These are phyloP conservation scores for Apiotrichum domesticum DNA, from an alignment of 1,284 basidiomycete species.

Conservation along the genomic window DNA sequence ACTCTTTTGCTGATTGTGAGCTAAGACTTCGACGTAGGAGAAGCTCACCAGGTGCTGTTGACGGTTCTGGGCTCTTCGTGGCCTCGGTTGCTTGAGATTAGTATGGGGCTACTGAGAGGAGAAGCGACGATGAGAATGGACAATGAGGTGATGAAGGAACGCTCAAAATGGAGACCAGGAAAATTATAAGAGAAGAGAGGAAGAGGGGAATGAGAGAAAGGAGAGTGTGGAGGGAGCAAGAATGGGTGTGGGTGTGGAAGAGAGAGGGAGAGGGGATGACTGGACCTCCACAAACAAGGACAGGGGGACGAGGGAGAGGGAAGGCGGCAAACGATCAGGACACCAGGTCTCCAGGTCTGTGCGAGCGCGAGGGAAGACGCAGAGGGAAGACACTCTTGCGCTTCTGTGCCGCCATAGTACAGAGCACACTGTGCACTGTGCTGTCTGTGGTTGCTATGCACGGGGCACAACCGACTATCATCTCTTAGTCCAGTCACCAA, in stretches of 20 bases:
- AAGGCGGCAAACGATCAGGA: background rate
- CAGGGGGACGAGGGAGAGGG: background rate
- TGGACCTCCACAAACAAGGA: too few species aligned
- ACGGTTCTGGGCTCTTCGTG: background rate
- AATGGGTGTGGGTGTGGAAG: background rate
- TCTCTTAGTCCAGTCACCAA: too few species aligned
- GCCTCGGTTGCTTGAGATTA: too few species aligned
- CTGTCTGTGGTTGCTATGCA: background rate
- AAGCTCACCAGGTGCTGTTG: background rate
- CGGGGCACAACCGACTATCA: too few species aligned
- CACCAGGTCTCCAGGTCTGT: too few species aligned
- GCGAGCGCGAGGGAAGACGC: background rate
- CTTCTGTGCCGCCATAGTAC: background rate
- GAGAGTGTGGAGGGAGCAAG: too few species aligned
- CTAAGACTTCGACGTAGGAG: background rate
- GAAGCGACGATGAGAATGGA: too few species aligned
- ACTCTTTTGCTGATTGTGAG: slow-evolving; percentile 4
- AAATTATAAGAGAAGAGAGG: too few species aligned
- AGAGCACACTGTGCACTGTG: background rate
- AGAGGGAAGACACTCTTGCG: background rate
- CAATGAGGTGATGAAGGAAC: too few species aligned
- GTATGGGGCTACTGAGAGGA: too few species aligned
- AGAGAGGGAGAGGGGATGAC: background rate
- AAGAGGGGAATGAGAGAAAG: too few species aligned
- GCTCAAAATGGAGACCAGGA: too few species aligned